Percentiles rank a stretch among this genome's conserved stretches.
Evolutionary conservation across 2,329 filamentous ascomycete species (phyloP).

Genomic region (Aspergillus versicolor): DNA sequence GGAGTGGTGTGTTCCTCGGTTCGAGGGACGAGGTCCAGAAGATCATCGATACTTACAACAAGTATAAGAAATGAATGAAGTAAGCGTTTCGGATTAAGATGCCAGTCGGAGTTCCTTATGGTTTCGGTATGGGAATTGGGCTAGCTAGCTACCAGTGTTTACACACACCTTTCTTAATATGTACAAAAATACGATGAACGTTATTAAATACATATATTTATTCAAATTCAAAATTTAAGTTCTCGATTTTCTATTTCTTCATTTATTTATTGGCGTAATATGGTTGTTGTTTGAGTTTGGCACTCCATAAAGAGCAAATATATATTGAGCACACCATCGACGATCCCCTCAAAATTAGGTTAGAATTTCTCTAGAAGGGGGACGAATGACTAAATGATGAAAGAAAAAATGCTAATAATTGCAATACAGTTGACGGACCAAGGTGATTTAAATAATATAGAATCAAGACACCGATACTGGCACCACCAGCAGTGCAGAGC

Average conservation of each 20-base stretch:
- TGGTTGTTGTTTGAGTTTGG: too few species aligned
- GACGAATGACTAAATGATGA: neutral
- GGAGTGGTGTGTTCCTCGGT: slow-evolving; percentile 92
- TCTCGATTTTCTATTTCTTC: neutral
- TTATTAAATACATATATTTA: slow-evolving; percentile 2
- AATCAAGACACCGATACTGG: neutral
- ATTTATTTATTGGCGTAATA: too few species aligned
- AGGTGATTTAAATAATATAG: neutral
- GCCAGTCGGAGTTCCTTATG: slow-evolving; percentile 9
- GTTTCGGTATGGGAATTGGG: neutral
- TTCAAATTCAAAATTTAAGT: neutral
- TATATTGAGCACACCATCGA: too few species aligned
- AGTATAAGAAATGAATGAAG: slow-evolving; percentile 31
- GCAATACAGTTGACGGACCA: neutral
- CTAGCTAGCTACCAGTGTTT: neutral
- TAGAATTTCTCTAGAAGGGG: neutral
- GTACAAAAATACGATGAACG: neutral
- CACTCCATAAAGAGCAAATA: too few species aligned
- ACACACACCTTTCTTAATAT: neutral
- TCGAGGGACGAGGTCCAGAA: slow-evolving; percentile 95
- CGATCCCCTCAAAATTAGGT: too few species aligned
- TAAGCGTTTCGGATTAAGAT: neutral
- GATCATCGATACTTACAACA: slow-evolving; percentile 78
- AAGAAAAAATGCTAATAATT: neutral
- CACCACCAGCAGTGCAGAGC: neutral